Percentiles rank a stretch among this genome's conserved stretches.
phyloP scores from a whole-genome alignment of 805 yeast species.

The Metschnikowia kunwiensis region DNA sequence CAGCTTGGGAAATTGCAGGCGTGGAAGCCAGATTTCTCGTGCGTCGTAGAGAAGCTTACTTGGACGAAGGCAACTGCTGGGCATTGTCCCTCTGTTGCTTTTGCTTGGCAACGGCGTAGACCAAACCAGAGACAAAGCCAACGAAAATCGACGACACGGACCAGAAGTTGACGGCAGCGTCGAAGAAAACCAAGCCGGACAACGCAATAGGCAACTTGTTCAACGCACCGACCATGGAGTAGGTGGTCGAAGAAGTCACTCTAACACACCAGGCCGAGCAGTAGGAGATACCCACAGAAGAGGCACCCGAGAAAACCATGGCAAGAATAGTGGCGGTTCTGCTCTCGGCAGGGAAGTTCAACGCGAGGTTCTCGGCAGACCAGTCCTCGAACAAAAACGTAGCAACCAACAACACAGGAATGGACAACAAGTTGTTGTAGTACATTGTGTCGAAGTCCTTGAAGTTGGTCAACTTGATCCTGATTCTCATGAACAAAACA shows the following conservation, averaged over 20 bases:
- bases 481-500: constrained; percentile 93
- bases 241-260: constrained; percentile 97
- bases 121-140: constrained; percentile 94
- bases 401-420: constrained; percentile 78
- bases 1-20: neutral
- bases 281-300: constrained; percentile 96
- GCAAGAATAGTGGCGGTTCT: constrained; percentile 68
- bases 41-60: constrained; percentile 6
- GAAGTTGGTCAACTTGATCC: constrained; percentile 95
- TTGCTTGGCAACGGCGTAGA: constrained; percentile 93
- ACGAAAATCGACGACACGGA: constrained; percentile 85
- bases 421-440: constrained; percentile 91
- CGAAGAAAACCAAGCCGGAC: constrained; percentile 91
- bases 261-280: constrained; percentile 99
- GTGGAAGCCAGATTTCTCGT: too few relatives aligned
- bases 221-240: constrained; percentile 98
- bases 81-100: constrained; percentile 60
- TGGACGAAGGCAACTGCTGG: constrained; percentile 30
- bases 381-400: constrained; percentile 89
- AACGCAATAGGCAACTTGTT: constrained; percentile 97
- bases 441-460: constrained; percentile 96
- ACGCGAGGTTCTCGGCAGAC: constrained; percentile 72
- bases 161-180: constrained; percentile 90
- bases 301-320: constrained; percentile 90
- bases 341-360: constrained; percentile 74